Base-by-base conservation (phyloP, 2,329 filamentous ascomycete genomes). In the Phoma sp. region DNA sequence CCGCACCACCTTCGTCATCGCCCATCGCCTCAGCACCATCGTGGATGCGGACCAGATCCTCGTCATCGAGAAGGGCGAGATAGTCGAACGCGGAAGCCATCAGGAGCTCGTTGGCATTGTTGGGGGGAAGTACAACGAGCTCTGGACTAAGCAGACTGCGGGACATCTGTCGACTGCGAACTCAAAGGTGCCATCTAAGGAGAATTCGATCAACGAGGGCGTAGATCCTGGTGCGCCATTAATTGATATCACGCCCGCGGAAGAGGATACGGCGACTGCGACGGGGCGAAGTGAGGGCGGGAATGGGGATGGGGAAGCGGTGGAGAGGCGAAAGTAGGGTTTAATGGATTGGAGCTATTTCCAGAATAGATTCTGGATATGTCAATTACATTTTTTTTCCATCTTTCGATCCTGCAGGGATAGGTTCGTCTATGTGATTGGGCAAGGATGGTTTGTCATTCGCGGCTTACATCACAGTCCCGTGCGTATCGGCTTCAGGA, bases 1-100 rank as follows among this genome's bases (percentile, higher is more conserved):
- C 2, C 84, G 86, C 22, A 89, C 87, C 1, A 89, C 86, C 0
- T 87, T 89, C 59, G 84, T 88, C 24, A 85, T 89, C 27, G 87
- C 87, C 76, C 92, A 96, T 75, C 88, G 92, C 49, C 80, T 96
- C 22, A 95, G 91, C 29, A 92, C 89, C 1, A 94, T 95, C 65
- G 93, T 90, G 3, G 88, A 90, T 54, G 92, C 92, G 9, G 90
- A 96, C 72, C 90, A 93, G 68, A 92, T 96, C 57, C 81, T 92
- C 48, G 91, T 96, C 39, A 81, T 93, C 27, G 87, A 89, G 60
- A 85, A 86, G 56, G 92, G 92, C n/a, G 82, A 84, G 40, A 88
- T 96, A 45, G 85, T 85, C 13, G 92, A 96, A 77, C 83, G 84
- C 43, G 92, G 92, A 15, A 92, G 87, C 0, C 92, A 96, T 70